These are phyloP conservation scores for Xerocomellus amylosporus DNA, from an alignment of 768 basidiomycete species.

Conservation along the genomic window DNA sequence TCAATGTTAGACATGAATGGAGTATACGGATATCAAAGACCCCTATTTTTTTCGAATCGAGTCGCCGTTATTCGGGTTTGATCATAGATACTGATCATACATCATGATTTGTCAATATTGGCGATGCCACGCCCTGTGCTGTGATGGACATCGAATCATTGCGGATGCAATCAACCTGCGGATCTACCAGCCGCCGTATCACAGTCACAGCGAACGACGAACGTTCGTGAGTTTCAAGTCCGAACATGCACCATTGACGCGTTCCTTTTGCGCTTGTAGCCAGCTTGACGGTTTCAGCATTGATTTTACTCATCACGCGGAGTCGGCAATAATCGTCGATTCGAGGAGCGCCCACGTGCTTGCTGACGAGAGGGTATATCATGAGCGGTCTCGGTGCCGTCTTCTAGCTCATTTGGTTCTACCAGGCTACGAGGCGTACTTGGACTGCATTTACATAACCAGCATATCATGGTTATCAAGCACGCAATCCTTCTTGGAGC, in stretches of 20 bases:
- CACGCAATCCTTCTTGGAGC: conserved; percentile 14
- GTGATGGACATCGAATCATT: too few relatives aligned
- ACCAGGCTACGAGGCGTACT: neutral
- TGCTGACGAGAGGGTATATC: conserved; percentile 8
- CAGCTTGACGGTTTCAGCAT: neutral
- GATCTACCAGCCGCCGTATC: too few relatives aligned
- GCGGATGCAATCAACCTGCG: too few relatives aligned
- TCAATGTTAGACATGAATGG: too few relatives aligned
- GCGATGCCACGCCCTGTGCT: too few relatives aligned
- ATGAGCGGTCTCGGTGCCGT: neutral
- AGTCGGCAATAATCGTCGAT: neutral
- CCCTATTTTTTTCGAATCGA: too few relatives aligned
- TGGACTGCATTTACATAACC: neutral
- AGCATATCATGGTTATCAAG: conserved; percentile 20
- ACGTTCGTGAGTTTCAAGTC: neutral
- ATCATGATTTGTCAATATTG: too few relatives aligned
- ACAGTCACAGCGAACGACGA: too few relatives aligned
- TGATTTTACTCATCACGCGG: neutral
- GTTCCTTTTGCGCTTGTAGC: neutral
- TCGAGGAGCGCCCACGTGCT: conserved; percentile 8
- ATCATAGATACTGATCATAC: too few relatives aligned
- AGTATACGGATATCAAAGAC: too few relatives aligned
- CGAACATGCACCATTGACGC: neutral
- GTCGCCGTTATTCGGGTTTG: too few relatives aligned
- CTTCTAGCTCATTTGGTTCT: too few relatives aligned